Percentiles rank a stretch among this genome's conserved stretches.
phyloP scores from a whole-genome alignment of 148 eudicot genomes.

The Silene uniflora region DNA sequence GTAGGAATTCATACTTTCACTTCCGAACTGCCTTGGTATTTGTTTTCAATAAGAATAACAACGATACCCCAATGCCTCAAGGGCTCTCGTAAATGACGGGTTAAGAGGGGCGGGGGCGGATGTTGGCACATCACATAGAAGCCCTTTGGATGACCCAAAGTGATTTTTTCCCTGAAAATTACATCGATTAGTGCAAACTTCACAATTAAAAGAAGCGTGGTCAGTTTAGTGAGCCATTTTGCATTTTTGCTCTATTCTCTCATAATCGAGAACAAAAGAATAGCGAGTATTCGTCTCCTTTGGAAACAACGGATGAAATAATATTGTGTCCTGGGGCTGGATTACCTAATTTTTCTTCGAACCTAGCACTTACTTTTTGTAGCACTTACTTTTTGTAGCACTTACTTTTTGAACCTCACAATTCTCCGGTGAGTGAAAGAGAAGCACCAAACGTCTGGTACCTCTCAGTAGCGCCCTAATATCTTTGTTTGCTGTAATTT shows the following conservation, averaged over 20 bases:
- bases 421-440: not conserved
- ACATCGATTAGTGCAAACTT: not conserved
- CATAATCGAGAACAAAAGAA: not conserved
- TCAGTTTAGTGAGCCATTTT: not conserved
- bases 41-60: not conserved
- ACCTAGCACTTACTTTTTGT: not conserved
- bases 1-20: constrained; percentile 29
- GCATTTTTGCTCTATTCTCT: not conserved
- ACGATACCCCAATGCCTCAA: not conserved
- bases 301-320: not conserved
- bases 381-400: no score
- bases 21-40: not conserved
- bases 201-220: not conserved
- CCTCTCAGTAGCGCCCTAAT: not conserved
- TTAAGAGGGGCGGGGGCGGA: no score
- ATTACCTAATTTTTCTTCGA: not conserved
- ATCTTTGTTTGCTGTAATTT: not conserved
- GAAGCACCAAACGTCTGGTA: not conserved
- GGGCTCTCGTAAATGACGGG: not conserved
- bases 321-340: not conserved
- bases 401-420: not conserved
- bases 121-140: not conserved
- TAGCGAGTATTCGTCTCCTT: not conserved
- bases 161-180: no score
- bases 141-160: not conserved